Base-by-base conservation (phyloP, 2,329 filamentous ascomycete species). In the Colletotrichum aenigma region DNA sequence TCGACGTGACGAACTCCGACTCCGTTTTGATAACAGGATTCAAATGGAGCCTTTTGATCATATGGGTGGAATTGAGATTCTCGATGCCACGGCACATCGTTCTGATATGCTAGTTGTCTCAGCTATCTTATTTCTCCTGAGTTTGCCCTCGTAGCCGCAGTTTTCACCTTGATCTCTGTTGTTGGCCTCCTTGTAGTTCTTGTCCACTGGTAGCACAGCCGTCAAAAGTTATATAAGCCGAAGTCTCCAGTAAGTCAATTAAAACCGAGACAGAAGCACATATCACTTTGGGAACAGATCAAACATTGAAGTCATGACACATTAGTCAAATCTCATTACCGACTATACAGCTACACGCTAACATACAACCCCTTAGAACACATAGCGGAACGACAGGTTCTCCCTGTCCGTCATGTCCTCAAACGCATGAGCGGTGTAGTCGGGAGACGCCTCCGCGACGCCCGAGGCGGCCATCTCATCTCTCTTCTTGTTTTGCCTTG, bases 391-490 rank as follows among this genome's bases (percentile, higher is more conserved):
- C 76, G 89, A 89, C 32, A 87, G 79, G 79, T 93, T 93, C 86
- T 92, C 89, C 82, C 83, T 86, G 80, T 93, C 92, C 7, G 91
- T 93, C 80, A 92, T 84, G 80, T 93, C 91, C 80, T 93, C 91
- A 80, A 91, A 93, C 2, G 89, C 91, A 79, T 91, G 89, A 10
- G 85, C 80, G 38, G 88, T 82, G 26, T 84, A 82, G 2, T 83
- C 82, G 66, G 87, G 87, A 4, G 81, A 84, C 1, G 85, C 85
- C 77, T 85, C 84, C 0, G 80, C 74, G 1, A 87, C 85, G n/a
- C 86, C 85, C 15, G 84, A 82, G 0, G 83, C 85, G 6, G 86
- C 82, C 69, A 89, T 74, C 6, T 83, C 82, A 69, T 92, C 91
- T 72, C 91, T 90, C 81, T 86, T 89, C 81, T 86, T 89, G 78